Base-by-base conservation (phyloP, 1,284 basidiomycete species). In the Neonothopanus nambi region DNA sequence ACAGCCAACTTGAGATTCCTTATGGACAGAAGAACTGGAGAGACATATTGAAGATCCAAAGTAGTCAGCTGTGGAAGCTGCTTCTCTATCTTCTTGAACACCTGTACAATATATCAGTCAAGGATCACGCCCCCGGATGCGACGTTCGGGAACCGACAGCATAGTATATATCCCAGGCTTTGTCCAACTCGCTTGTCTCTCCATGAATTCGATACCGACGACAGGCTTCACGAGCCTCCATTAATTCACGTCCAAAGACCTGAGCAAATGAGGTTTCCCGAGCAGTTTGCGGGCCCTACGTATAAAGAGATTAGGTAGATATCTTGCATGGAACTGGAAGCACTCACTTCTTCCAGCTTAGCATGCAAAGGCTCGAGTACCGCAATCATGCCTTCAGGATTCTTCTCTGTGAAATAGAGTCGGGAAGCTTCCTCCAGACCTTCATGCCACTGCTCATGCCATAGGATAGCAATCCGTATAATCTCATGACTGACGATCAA, bases 151-250 rank as follows among this genome's bases (percentile, higher is more conserved):
- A 4, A 13, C 44, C 42, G 28, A 85, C 86, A 48, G 88, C 87
- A 66, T 98, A 99, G 73, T 99, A 99, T 26, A 99, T 92, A 65
- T 99, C 97, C 97, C 97, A 99, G n/a, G 97, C 97, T 67, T 93
- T 94, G 67, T 98, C 97, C 52, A 99, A 76, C 66, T 99, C 95
- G 54, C 84, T 85, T 54, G 85, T 83, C 67, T 99, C 95, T 36
- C 92, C 91, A 65, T 92, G 92, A 37, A 86, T 81, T 39, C 90
- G 85, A 78, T 92, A 99, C 40, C 93, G 80, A 50, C 87, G 80
- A 61, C 94, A 94, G 43, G 93, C 94, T 66, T 97, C 94, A 37
- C 94, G 83, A n/a, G 97, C 97, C 65, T 98, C 95, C 39, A 85
- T 85, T 33, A 99, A 79, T 64, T 99, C 97, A 50, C 94, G 84